These are phyloP conservation scores for Solanum chacoense DNA, from an alignment of 305 asterid genomes.

Conservation along the genomic window DNA sequence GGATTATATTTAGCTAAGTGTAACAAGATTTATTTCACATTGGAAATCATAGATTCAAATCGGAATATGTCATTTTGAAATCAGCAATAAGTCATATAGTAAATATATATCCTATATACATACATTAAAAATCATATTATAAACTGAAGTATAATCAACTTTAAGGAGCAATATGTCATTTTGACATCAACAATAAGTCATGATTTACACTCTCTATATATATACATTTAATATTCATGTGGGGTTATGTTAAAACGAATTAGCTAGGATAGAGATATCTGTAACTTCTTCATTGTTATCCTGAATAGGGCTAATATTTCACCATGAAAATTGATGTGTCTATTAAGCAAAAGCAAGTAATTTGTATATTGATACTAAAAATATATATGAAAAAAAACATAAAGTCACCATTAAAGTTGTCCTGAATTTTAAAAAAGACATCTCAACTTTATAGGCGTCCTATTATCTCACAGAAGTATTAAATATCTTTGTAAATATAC, in stretches of 20 bases:
- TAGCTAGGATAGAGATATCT: not conserved
- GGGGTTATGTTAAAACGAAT: not conserved
- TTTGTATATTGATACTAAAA: too few species aligned
- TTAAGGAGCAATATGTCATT: not conserved
- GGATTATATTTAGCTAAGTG: not conserved
- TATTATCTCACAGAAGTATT: rapidly evolving
- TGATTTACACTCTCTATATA: not conserved
- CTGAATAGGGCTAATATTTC: too few species aligned
- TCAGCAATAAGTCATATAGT: too few species aligned
- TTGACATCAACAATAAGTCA: not conserved
- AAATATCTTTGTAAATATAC: too few species aligned
- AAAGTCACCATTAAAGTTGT: too few species aligned
- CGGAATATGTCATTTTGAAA: not conserved
- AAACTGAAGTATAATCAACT: not conserved
- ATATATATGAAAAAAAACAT: too few species aligned
- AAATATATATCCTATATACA: too few species aligned
- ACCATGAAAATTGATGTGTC: too few species aligned
- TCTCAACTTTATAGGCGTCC: rapidly evolving
- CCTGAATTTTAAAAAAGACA: rapidly evolving
- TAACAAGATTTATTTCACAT: not conserved
- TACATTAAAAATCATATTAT: not conserved
- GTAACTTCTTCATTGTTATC: not conserved
- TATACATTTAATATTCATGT: not conserved
- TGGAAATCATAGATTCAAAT: not conserved
- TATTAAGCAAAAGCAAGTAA: too few species aligned